Conservation (phyloP, 148 eudicot genomes). For the Camellia granthamiana region DNA sequence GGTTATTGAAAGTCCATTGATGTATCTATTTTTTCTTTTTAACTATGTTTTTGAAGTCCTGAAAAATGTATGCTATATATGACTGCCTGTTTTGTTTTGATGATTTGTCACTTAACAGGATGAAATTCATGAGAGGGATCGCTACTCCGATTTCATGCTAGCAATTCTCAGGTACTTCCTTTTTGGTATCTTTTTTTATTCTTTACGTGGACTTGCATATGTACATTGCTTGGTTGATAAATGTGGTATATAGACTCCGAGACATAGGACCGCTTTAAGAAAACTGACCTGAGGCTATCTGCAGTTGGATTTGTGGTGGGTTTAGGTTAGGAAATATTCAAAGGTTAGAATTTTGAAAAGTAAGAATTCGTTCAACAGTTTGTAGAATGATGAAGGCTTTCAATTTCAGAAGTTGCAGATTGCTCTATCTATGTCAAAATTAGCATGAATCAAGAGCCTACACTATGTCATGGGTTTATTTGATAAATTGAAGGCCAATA, state of each 20-base stretch:
- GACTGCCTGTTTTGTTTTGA: not conserved
- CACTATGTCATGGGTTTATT: not conserved
- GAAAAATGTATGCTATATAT: not conserved
- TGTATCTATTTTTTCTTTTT: not conserved
- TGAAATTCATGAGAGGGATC: conserved; percentile 98
- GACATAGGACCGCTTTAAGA: not conserved
- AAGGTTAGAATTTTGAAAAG: not conserved
- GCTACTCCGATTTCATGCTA: conserved; percentile 82
- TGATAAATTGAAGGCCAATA: not conserved
- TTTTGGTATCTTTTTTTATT: not conserved
- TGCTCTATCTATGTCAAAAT: too few relatives aligned
- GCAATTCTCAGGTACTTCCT: conserved; percentile 77
- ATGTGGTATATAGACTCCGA: not conserved
- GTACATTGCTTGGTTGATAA: not conserved
- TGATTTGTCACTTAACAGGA: conserved; percentile 48
- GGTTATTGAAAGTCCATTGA: not conserved
- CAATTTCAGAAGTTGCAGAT: too few relatives aligned
- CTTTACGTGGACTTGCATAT: not conserved
- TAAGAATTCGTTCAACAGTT: not conserved
- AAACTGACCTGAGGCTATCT: not conserved
- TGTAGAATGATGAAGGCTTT: not conserved
- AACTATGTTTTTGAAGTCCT: not conserved
- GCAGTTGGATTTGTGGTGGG: not conserved
- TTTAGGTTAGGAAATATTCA: not conserved
- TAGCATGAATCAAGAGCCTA: too few relatives aligned